Evolutionary conservation across 2,329 filamentous ascomycete species (phyloP), one percentile per base, ranked within the genome.

Genomic region (Lasiodiplodia citricola): DNA sequence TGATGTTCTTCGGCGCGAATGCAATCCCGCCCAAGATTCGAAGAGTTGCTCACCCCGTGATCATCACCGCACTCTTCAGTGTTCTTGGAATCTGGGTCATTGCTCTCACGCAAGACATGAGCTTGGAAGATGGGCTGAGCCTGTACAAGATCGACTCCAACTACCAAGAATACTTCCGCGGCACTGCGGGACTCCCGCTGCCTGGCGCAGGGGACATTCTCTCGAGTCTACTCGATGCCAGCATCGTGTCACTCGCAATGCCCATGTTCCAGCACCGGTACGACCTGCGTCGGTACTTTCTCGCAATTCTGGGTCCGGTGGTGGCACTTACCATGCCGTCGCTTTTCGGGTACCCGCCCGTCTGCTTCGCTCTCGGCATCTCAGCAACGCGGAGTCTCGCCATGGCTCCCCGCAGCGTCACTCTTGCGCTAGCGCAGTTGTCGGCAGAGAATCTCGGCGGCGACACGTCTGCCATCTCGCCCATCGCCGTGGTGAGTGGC

Each of bases 221-320:
- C 69, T 77, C 81, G 70, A 86, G 83, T 54, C 75, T 85, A 4
- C 82, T 90, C 25, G 87, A 90, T 73, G 87, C 86, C 8, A 83
- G 82, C 70, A 89, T 90, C 71, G 85, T 89, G 0, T 82, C 86
- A 1, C 82, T 90, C 3, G 87, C 87, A 1, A 77, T 90, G 25
- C 87, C 88, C 0, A 89, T 89, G 86, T 89, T 85, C 75, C 84
- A 85, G 67, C 88, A 88, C 77, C 84, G 87, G 3, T 80, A 83
- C 41, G 86, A 89, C 77, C 35, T 62, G 28, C 5, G 35, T 14
- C 50, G 44, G 14, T 58, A 74, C 66, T 87, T 88, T 72, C 72
- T 83, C 51, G 82, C 84, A 51, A 88, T 90, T 68, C 78, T 86
- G 4, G 75, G 86, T 2, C 87, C 87, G 2, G 87, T 84, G 71